Percentiles rank a stretch among this genome's conserved stretches.
Evolutionary conservation across 495 filamentous ascomycete species (phyloP).

Genomic region (Penicillium macrosclerotiorum): DNA sequence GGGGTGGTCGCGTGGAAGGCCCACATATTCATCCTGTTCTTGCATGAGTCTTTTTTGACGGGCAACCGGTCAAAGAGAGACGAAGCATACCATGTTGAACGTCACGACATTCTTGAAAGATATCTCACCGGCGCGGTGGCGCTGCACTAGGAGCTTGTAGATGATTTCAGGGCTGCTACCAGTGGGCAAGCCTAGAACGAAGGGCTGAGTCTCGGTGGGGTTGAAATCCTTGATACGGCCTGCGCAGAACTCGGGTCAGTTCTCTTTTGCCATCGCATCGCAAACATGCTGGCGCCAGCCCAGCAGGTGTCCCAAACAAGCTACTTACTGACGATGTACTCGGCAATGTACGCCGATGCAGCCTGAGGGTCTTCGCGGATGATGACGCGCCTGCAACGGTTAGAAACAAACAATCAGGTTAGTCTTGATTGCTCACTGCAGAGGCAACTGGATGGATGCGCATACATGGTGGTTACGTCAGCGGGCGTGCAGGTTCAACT

Average conservation of each 20-base stretch:
- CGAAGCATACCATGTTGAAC: slow-evolving; percentile 84
- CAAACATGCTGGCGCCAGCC: too few relatives aligned
- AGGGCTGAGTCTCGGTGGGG: slow-evolving; percentile 67
- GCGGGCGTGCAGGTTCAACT: background rate
- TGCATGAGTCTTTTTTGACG: background rate
- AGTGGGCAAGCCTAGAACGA: slow-evolving; percentile 81
- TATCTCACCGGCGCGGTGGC: slow-evolving; percentile 73
- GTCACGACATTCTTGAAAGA: slow-evolving; percentile 87
- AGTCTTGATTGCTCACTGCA: slow-evolving; percentile 5
- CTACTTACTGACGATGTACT: slow-evolving; percentile 75
- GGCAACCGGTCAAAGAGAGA: background rate
- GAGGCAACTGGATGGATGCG: background rate
- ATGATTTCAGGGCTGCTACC: slow-evolving; percentile 76
- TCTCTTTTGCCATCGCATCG: too few relatives aligned
- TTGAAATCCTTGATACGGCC: slow-evolving; percentile 69
- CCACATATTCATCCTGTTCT: slow-evolving; percentile 79
- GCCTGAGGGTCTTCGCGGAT: slow-evolving; percentile 66
- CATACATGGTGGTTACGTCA: slow-evolving; percentile 37
- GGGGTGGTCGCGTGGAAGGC: slow-evolving; percentile 75
- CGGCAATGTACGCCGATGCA: slow-evolving; percentile 72
- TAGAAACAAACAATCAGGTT: slow-evolving; percentile 8
- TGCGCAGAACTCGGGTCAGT: slow-evolving; percentile 12
- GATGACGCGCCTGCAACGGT: slow-evolving; percentile 70
- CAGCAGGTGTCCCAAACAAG: too few relatives aligned
- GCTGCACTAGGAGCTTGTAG: slow-evolving; percentile 73